Conservation (phyloP, 306 rosid genomes). For the Mimosa pudica region DNA sequence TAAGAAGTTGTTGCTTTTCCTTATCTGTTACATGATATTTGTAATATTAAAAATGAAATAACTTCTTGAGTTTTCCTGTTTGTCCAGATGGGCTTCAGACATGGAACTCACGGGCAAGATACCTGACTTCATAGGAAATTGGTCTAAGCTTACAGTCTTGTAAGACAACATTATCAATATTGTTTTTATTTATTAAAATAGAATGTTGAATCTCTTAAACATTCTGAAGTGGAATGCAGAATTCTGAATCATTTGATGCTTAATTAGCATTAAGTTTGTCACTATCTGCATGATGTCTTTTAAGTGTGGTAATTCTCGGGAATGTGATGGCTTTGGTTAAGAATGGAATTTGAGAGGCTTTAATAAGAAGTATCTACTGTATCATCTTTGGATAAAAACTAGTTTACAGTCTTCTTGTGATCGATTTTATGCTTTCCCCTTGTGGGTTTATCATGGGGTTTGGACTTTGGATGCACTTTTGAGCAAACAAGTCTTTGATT, state of each 20-base stretch:
- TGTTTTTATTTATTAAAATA: neutral
- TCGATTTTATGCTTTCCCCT: neutral
- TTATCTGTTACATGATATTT: neutral
- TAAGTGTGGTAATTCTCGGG: neutral
- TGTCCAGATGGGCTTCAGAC: constrained; percentile 74
- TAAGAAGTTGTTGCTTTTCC: constrained; percentile 46
- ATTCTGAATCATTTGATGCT: neutral
- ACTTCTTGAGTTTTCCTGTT: constrained; percentile 20
- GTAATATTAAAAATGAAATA: neutral
- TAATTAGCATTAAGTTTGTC: neutral
- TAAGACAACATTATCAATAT: constrained; percentile 44
- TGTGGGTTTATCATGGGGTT: neutral
- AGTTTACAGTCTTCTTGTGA: neutral
- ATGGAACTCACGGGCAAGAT: constrained; percentile 59
- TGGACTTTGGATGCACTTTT: neutral
- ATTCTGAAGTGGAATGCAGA: neutral
- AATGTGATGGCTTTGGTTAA: neutral
- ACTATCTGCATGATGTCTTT: neutral
- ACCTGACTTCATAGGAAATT: constrained; percentile 79
- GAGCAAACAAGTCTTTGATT: neutral
- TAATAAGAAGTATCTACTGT: neutral
- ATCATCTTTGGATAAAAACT: neutral
- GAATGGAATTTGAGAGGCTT: neutral
- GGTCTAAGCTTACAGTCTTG: constrained; percentile 61
- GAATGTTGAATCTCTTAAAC: neutral